Base-by-base conservation (phyloP, 352 stramenopile species). In the Pythium phragmiticola region DNA sequence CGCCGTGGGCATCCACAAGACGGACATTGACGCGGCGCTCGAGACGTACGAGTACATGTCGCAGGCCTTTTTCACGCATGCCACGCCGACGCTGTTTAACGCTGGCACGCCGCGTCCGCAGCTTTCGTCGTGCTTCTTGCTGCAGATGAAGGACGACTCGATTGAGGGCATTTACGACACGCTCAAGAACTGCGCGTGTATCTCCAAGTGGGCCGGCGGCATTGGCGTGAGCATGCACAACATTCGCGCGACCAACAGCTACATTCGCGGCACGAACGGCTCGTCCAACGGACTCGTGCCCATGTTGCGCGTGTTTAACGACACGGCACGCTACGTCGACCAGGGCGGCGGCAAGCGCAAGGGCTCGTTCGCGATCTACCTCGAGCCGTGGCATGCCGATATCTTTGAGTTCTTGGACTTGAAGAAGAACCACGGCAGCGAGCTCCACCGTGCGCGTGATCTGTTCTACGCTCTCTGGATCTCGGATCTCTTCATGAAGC, bases 221-320 rank as follows among this genome's bases (percentile, higher is more conserved):
- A 99, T 99, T 70, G 98, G 97, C 33, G 80, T 99, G 23, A 94
- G 89, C 66, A 98, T 99, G 75, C 94, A 98, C 89, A 99, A 99
- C 75, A 98, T 99, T 72, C 95, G 97, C 41, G 95, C 96, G 7
- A 97, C 88, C 13, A 90, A 97, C 71, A 97, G 81, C 54, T 99
- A 99, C 90, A 99, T 99, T 61, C 92, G 95, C 16, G 97, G 97
- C 42, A 99, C 97, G 9, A 99, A 99, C 70, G 97, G 98, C 48
- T 97, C 95, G 5, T 99, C 94, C 26, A 99, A 99, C 68, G 98
- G 98, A 14, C 98, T 99, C 68, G 97, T 99, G 30, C 98, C 98
- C 28, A 99, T 99, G 98, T 82, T 99, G 37, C 87, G 98, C n/a
- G 98, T 99, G 46, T 99, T 99, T 75, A 99, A 99, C 82, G 98